phyloP scores from a whole-genome alignment of 2,329 filamentous ascomycete species.

The Aspergillus sergii region DNA sequence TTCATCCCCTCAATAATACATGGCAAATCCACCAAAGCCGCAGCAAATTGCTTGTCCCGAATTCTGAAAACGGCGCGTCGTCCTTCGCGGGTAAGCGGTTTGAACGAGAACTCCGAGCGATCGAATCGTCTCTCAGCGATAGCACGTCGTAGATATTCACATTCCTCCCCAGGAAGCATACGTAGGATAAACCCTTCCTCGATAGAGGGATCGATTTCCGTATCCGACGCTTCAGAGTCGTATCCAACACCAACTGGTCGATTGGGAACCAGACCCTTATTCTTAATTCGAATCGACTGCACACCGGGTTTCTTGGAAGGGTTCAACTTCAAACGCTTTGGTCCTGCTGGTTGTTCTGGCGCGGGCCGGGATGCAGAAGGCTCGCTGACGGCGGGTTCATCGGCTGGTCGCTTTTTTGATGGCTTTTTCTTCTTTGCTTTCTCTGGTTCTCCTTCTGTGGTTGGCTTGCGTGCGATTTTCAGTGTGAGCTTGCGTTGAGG shows the following conservation, averaged over 20 bases:
- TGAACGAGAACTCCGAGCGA: conserved; percentile 75
- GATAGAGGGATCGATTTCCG: conserved; percentile 81
- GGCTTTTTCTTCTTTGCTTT: conserved; percentile 41
- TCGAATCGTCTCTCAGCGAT: conserved; percentile 80
- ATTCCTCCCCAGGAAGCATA: conserved; percentile 83
- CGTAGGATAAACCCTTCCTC: conserved; percentile 89
- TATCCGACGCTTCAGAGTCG: conserved; percentile 92
- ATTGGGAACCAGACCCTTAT: conserved; percentile 68
- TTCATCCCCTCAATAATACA: conserved; percentile 91
- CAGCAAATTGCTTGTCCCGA: conserved; percentile 72
- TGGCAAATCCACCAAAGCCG: conserved; percentile 78
- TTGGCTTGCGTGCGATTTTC: conserved; percentile 40
- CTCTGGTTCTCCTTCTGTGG: conserved; percentile 19
- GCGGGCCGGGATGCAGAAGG: conserved; percentile 23
- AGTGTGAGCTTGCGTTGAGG: conserved; percentile 44
- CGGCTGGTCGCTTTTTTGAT: conserved; percentile 43
- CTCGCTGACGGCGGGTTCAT: conserved; percentile 29
- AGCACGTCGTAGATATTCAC: conserved; percentile 76
- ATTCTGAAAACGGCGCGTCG: conserved; percentile 74
- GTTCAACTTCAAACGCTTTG: conserved; percentile 45
- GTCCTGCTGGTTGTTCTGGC: conserved; percentile 26
- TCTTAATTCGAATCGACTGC: conserved; percentile 61
- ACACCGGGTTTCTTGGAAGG: conserved; percentile 41
- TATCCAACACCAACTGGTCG: conserved; percentile 85
- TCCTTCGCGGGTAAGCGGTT: conserved; percentile 71